Conservation (phyloP, 1,139 yeast species). For the Geotrichum europaeum region DNA sequence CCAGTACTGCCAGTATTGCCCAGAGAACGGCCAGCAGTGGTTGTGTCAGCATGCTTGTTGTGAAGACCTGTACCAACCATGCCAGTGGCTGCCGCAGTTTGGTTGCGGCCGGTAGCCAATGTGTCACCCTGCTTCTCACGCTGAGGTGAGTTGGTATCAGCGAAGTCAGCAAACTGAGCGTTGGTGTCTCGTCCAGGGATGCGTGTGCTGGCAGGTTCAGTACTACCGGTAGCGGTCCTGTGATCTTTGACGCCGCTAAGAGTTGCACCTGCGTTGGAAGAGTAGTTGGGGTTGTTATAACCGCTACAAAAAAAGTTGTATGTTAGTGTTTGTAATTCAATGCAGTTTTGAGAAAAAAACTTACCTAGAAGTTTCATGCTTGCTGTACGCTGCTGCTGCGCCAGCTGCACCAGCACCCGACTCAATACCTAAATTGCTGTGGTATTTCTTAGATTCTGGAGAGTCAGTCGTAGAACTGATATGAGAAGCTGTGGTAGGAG, state of each 20-base stretch:
- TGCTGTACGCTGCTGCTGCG: constrained; percentile 11
- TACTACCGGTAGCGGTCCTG: constrained; percentile 1
- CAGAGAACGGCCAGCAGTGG: background rate
- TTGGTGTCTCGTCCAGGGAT: constrained; percentile 12
- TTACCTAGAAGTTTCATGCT: constrained; percentile 8
- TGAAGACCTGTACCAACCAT: constrained; percentile 10
- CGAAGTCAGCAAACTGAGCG: constrained; percentile 3
- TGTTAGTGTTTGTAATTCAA: background rate
- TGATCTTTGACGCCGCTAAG: background rate
- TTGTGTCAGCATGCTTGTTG: background rate
- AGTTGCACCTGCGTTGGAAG: background rate
- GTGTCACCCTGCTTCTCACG: background rate
- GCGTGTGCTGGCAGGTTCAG: constrained; percentile 2
- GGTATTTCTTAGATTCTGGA: background rate
- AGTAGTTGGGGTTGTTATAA: background rate
- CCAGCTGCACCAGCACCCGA: constrained; percentile 16
- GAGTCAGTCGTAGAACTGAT: constrained; percentile 9
- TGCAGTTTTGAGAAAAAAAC: background rate
- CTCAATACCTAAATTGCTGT: constrained; percentile 1
- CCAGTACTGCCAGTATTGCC: constrained; percentile 1
- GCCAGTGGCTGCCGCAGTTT: constrained; percentile 10
- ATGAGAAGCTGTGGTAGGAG: background rate
- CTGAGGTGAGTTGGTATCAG: constrained; percentile 6
- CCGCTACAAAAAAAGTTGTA: background rate
- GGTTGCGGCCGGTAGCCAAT: background rate